Conservation (phyloP, 2,329 filamentous ascomycete genomes). For the Akanthomyces muscarius region DNA sequence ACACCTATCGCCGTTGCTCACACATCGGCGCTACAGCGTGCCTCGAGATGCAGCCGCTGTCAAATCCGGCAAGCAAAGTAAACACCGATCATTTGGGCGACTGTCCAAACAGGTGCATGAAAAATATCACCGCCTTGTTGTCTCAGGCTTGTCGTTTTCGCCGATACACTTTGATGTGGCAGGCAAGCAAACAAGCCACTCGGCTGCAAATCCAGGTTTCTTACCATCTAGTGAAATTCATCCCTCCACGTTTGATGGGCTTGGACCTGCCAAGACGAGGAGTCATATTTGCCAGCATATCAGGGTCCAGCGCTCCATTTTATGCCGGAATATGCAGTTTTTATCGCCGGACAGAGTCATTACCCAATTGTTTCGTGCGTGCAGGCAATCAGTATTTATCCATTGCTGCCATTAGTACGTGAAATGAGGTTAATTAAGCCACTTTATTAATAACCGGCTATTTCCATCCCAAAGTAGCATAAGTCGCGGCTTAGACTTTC, state of each 20-base stretch:
- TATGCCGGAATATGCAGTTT: neutral
- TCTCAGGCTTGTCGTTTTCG: neutral
- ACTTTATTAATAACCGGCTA: neutral
- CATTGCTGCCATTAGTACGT: neutral
- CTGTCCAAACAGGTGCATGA: neutral
- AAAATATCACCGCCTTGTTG: neutral
- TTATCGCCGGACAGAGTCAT: neutral
- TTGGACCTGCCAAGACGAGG: neutral
- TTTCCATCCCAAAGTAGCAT: neutral
- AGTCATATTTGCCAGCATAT: neutral
- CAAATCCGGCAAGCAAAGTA: neutral
- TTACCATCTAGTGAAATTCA: neutral
- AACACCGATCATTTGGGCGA: neutral
- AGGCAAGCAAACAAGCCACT: neutral
- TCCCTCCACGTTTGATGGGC: neutral
- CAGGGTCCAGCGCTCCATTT: neutral
- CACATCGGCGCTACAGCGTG: neutral
- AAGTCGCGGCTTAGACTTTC: neutral
- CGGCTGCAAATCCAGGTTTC: neutral
- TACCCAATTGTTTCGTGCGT: neutral
- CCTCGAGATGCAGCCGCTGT: neutral
- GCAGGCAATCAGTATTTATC: neutral
- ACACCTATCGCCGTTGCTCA: neutral
- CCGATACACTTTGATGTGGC: neutral
- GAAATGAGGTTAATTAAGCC: constrained; percentile 1